phyloP scores from a whole-genome alignment of 1,284 basidiomycete genomes.

The Puccinia sorghi region DNA sequence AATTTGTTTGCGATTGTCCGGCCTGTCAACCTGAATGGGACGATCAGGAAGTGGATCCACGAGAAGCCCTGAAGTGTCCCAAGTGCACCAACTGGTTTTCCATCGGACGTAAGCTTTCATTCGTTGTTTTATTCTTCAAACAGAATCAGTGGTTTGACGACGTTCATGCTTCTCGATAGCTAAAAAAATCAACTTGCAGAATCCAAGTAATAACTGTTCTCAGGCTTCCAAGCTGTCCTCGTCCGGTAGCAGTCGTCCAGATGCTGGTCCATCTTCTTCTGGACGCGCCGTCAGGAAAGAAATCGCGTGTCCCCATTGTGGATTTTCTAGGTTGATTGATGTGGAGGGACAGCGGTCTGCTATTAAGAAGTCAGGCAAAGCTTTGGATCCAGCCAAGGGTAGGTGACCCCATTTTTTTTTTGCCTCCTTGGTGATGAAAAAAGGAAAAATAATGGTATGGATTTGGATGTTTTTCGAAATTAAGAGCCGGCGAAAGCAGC shows the following conservation, averaged over 20 bases:
- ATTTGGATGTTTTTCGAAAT: not conserved
- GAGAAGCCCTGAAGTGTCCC: slow-evolving; percentile 46
- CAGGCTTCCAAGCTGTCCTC: slow-evolving; percentile 17
- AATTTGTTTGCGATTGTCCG: slow-evolving; percentile 73
- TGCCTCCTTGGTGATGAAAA: not conserved
- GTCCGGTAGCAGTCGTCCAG: slow-evolving; percentile 19
- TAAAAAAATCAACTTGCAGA: not conserved
- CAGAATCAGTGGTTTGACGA: too few relatives aligned
- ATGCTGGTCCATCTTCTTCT: slow-evolving; percentile 38
- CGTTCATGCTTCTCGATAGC: not conserved
- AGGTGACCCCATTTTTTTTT: not conserved
- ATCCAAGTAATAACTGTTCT: not conserved
- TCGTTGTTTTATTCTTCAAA: not conserved
- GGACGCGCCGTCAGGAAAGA: slow-evolving; percentile 26
- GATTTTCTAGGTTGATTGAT: slow-evolving; percentile 43
- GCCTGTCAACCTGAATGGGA: slow-evolving; percentile 62
- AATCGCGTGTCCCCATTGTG: slow-evolving; percentile 42
- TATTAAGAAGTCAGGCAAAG: slow-evolving; percentile 42
- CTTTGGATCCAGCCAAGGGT: slow-evolving; percentile 40
- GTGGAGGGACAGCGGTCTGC: slow-evolving; percentile 44
- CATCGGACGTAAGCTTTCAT: slow-evolving; percentile 14
- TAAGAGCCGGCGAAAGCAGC: slow-evolving; percentile 43
- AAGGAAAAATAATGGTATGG: not conserved
- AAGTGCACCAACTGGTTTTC: slow-evolving; percentile 49
- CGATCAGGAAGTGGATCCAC: slow-evolving; percentile 41